Percentiles rank a stretch among this genome's conserved stretches.
These are phyloP conservation scores for Zoysia matrella DNA, from an alignment of 202 grass and related monocot species.

Conservation along the genomic window DNA sequence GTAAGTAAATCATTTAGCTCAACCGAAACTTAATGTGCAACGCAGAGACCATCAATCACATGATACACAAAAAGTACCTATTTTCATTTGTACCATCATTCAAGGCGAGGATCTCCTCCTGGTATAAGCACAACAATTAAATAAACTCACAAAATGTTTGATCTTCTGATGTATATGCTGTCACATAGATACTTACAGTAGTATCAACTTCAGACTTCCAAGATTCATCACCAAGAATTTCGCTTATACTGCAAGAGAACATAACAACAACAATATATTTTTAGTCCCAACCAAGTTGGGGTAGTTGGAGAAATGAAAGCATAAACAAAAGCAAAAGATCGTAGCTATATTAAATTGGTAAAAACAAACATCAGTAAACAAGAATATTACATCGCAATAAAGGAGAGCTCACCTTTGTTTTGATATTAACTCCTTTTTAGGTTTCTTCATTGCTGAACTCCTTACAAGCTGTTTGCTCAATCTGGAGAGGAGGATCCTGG, in stretches of 20 bases:
- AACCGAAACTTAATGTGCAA: conserved; percentile 1
- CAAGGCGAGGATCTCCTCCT: conserved; percentile 80
- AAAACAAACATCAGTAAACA: conserved; percentile 29
- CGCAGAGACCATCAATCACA: conserved; percentile 4
- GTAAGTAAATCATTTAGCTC: conserved; percentile 18
- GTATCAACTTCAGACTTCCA: conserved; percentile 69
- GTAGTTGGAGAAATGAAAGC: background rate
- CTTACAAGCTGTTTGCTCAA: conserved; percentile 88
- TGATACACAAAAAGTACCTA: conserved; percentile 42
- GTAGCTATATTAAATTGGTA: conserved; percentile 3
- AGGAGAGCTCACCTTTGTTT: conserved; percentile 69
- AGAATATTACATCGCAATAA: conserved; percentile 8
- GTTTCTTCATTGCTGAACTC: conserved; percentile 74
- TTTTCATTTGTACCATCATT: conserved; percentile 67
- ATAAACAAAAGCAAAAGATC: background rate
- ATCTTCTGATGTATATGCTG: conserved; percentile 14
- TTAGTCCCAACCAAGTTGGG: background rate
- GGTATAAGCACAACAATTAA: conserved; percentile 48
- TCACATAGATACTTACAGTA: conserved; percentile 67
- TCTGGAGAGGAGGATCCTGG: conserved; percentile 78
- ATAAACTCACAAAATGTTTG: conserved; percentile 29
- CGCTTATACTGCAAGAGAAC: conserved; percentile 72
- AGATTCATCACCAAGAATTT: conserved; percentile 68
- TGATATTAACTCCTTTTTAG: conserved; percentile 67
- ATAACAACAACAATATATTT: background rate